Base-by-base conservation (phyloP, 1,284 basidiomycete genomes). In the Cutaneotrichosporon sp. region DNA sequence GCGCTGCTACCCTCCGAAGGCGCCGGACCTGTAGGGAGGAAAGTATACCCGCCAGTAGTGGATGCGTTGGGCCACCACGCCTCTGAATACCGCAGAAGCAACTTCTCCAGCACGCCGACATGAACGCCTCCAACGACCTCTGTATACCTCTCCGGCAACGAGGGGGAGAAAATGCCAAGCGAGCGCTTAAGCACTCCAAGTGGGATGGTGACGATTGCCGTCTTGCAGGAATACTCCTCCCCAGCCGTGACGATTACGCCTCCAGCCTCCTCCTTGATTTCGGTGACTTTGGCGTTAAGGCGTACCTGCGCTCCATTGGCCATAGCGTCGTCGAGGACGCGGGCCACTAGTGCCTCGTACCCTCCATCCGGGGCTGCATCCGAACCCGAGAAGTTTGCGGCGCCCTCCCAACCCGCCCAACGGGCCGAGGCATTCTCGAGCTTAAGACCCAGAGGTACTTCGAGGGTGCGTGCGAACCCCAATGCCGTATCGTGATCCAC, bases 341-440 rank as follows among this genome's bases (percentile, higher is more conserved):
- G 76, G 9, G 69, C 65, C 5, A 81, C 77, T 26, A 84, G 70
- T 36, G 76, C 75, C 67, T 81, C 72, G 72, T 84, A 85, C 0
- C 84, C 84, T 6, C 82, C 83, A 52, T 78, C 76, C 11, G 84
- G 83, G 6, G 81, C 81, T 2, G 79, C 82, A 68, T 85, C 83
- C 3, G 83, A 83, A 0, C 84, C 84, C 21, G 76, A 77, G 61
- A 79, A 83, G 16, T 73, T 76, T 7, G 76, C 70, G 38, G 76
- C 75, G 26, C 72, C 75, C 65, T 82, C 81, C 73, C 77, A 81
- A 9, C 80, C 80, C 18, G 74, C 70, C 78, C 77, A 83, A 46
- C 72, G 71, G 8, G 81, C 70, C 1, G 73, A 74, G 13, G 77
- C 76, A 5, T 78, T 68, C 65, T 84, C 82, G 8, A 84, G 76